Base-by-base conservation (phyloP, 1,284 basidiomycete genomes). In the Peniophora sp. region DNA sequence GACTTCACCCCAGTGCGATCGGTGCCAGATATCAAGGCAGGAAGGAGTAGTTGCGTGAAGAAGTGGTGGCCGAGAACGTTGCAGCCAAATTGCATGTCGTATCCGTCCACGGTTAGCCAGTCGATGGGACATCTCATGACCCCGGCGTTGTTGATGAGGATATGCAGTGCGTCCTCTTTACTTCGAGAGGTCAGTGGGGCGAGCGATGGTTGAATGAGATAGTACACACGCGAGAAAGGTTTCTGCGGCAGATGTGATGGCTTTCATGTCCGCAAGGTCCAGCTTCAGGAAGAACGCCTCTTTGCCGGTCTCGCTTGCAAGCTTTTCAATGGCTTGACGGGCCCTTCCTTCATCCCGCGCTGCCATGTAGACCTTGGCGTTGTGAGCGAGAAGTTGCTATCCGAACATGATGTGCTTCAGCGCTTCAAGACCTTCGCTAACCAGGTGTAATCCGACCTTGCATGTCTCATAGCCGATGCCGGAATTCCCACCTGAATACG, bases 351-450 rank as follows among this genome's bases (percentile, higher is more conserved):
- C 58, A 55, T 66, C 74, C 15, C 85, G 71, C 18, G 72, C 72
- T 2, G 78, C 80, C 55, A 87, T 68, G 60, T 84, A 86, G 0
- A 88, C 85, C 53, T 73, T 83, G 6, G 83, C 83, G 36, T 81
- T 77, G 50, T 74, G 74, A 6, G 61, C 55, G 39, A 86, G 70
- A 12, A 83, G 68, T 3, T 68, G 57, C 54, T 57, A 39, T 57
- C 55, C 3, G 55, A 56, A 5, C 5, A n/a, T n/a, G n/a, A n/a
- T n/a, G n/a, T n/a, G n/a, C n/a, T n/a, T n/a, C n/a, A n/a, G n/a
- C n/a, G n/a, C n/a, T n/a, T n/a, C n/a, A n/a, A n/a, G n/a, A n/a
- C n/a, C n/a, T n/a, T n/a, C n/a, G n/a, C n/a, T n/a, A n/a, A 44
- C 32, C 18, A 5, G 27, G 20, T 8, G 18, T n/a, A n/a, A 35